Base-by-base conservation (phyloP, 345 rosid species). In the Kernera saxatilis region DNA sequence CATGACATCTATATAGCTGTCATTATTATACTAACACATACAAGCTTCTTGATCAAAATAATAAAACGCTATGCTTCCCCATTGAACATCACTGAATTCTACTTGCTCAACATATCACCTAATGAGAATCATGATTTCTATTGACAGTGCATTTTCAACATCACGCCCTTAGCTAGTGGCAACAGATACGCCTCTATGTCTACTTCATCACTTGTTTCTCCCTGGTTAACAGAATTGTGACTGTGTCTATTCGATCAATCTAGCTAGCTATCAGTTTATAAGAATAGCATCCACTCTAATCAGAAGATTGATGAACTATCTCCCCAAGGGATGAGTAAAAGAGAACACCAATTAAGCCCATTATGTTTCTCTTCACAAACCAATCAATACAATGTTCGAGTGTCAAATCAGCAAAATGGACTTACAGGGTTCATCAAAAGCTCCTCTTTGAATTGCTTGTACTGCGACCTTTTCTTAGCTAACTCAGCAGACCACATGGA, bases 371-470 rank as follows among this genome's bases (percentile, higher is more conserved):
- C 27, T 25, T 54, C 41, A 64, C n/a, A 32, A 62, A 22, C 58
- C 35, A 45, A 21, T 58, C 18, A 55, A 14, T 36, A 7, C 9
- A 19, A 8, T 3, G 22, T 17, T 22, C 0, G 0, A 56, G 58
- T 1, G 52, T 40, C 26, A 62, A 56, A 66, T 66, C 32, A 52
- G 35, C 33, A 50, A 69, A 41, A 22, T 37, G 26, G 27, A 78
- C 94, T 81, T 84, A 93, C 98, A 78, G 98, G 98, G 61, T 93
- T 93, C 90, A 91, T 87, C 69, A 93, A 75, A 66, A 93, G 96
- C 72, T 93, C 98, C 9, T 84, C 91, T 77, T 91, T 93, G 70
- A 93, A 91, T 64, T 81, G 89, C 82, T 76, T 85, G 86, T 89
- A 93, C 82, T 93, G 97, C 33, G 90, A 82, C 79, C 98, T 86